Evolutionary conservation across 441 rosid species (phyloP).

Genomic region (Pelargonium myrrhifolium): DNA sequence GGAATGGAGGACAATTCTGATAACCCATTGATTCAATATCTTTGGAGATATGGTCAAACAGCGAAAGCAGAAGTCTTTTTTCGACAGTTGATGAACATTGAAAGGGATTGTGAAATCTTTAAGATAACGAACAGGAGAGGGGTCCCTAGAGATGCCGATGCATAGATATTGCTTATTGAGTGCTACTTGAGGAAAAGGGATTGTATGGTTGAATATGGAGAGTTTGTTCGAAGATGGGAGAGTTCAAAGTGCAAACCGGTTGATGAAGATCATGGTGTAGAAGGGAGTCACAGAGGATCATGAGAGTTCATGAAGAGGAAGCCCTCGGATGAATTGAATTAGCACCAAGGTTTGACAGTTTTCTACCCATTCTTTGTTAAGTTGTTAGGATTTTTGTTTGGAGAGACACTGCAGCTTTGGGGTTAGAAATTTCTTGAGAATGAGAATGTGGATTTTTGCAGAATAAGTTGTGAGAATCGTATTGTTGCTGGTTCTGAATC

Average conservation of each 20-base stretch:
- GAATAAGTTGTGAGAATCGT: too few species aligned
- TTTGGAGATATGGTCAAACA: conserved; percentile 64
- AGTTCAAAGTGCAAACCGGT: conserved; percentile 90
- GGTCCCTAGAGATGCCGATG: conserved; percentile 59
- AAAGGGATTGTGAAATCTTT: conserved; percentile 66
- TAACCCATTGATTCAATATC: conserved; percentile 57
- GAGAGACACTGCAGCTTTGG: conserved; percentile 55
- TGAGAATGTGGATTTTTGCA: too few species aligned
- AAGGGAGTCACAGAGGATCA: conserved; percentile 65
- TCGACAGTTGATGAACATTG: conserved; percentile 87
- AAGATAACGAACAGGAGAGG: conserved; percentile 80
- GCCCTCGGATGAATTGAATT: conserved; percentile 82
- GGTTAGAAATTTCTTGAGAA: too few species aligned
- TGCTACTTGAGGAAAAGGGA: conserved; percentile 95
- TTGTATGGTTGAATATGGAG: conserved; percentile 75
- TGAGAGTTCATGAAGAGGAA: conserved; percentile 91
- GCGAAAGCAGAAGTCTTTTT: conserved; percentile 75
- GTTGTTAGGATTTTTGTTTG: conserved; percentile 59
- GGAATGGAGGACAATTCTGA: conserved; percentile 61
- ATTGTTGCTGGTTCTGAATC: too few species aligned
- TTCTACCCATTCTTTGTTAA: conserved; percentile 53
- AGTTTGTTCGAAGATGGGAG: conserved; percentile 78
- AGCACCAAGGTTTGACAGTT: conserved; percentile 49
- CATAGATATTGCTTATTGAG: conserved; percentile 59
- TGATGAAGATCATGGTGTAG: conserved; percentile 78